Conservation (phyloP, 2,329 filamentous ascomycete species). For the Aspergillus terreus region DNA sequence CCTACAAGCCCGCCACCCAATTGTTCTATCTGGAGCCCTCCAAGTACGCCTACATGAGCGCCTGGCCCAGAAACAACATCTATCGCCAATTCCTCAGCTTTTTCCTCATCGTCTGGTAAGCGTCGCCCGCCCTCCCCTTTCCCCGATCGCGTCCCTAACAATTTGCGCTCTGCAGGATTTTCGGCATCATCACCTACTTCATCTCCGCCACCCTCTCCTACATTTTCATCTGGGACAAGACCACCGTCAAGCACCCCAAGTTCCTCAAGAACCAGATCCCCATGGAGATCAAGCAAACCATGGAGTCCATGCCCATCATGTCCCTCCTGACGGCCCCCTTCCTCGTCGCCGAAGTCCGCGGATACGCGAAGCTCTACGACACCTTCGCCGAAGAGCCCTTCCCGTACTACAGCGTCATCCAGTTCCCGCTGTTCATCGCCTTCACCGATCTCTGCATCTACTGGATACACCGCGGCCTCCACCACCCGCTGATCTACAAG, state of each 20-base stretch:
- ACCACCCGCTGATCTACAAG: constrained; percentile 80
- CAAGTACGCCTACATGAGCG: constrained; percentile 73
- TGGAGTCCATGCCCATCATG: constrained; percentile 75
- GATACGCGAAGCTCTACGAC: constrained; percentile 85
- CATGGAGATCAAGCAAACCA: constrained; percentile 79
- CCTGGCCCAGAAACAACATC: constrained; percentile 72
- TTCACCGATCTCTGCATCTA: constrained; percentile 92
- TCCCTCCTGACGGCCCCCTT: constrained; percentile 74
- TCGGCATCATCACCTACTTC: constrained; percentile 82
- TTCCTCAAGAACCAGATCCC: constrained; percentile 91
- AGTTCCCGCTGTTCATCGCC: constrained; percentile 82
- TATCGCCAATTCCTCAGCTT: constrained; percentile 71
- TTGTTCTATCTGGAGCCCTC: constrained; percentile 68
- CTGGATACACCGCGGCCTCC: constrained; percentile 82
- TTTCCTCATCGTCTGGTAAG: constrained; percentile 80
- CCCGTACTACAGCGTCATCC: constrained; percentile 70
- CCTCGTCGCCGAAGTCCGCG: constrained; percentile 79
- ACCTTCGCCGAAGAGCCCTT: constrained; percentile 70
- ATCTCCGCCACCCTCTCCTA: constrained; percentile 79
- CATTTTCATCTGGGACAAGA: constrained; percentile 85
- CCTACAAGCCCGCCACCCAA: constrained; percentile 68
- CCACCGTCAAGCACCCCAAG: constrained; percentile 82
- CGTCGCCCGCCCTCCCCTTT: background rate
- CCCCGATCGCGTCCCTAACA: constrained; percentile 3
- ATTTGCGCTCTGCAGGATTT: constrained; percentile 58